Percentiles rank a stretch among this genome's conserved stretches.
Evolutionary conservation across 1,284 basidiomycete species (phyloP).

Genomic region (Puccinia hordei): DNA sequence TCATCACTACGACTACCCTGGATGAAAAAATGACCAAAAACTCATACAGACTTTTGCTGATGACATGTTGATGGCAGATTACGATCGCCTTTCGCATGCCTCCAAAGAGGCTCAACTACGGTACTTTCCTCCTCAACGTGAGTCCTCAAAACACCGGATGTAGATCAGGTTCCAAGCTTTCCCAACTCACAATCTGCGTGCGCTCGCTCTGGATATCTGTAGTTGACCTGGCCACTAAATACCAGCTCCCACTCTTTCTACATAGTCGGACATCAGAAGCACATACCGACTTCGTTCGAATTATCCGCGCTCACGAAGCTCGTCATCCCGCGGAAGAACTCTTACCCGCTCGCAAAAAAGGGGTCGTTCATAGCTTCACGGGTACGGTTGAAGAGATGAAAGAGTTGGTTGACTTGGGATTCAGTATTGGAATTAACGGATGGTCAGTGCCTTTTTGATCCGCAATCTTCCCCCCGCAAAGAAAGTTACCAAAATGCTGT

Average conservation of each 20-base stretch:
- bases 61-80: constrained; percentile 65
- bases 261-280: constrained; percentile 72
- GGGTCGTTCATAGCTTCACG: constrained; percentile 85
- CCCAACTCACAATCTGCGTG: neutral
- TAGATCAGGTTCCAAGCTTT: neutral
- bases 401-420: constrained; percentile 66
- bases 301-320: constrained; percentile 62
- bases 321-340: constrained; percentile 63
- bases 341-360: constrained; percentile 69
- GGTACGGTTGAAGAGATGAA: constrained; percentile 70
- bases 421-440: constrained; percentile 53
- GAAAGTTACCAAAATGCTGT: neutral
- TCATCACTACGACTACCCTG: neutral
- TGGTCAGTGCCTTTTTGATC: constrained; percentile 36
- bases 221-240: constrained; percentile 70
- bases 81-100: constrained; percentile 77
- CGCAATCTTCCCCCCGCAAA: neutral
- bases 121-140: constrained; percentile 70
- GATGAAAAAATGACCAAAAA: neutral
- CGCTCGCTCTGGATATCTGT: neutral
- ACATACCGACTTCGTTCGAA: constrained; percentile 71
- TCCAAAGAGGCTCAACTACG: constrained; percentile 68
- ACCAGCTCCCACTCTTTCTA: constrained; percentile 77
- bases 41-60: neutral
- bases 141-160: neutral